These are phyloP conservation scores for Fusarium xylarioides DNA, from an alignment of 2,329 filamentous ascomycete species.

Conservation along the genomic window DNA sequence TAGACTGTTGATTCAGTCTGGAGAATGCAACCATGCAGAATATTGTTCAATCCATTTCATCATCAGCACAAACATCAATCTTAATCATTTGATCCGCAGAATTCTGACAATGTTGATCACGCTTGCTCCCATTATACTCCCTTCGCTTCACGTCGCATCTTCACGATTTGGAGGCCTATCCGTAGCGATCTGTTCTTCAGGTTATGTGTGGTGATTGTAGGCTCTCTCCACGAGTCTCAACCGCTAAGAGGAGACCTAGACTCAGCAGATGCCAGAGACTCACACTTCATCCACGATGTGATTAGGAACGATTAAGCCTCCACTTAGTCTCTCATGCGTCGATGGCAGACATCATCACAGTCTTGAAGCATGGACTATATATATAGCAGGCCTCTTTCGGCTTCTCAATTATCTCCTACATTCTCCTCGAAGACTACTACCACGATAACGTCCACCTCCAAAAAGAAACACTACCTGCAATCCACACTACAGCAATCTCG, in stretches of 20 bases:
- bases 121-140: accelerated
- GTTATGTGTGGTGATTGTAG: accelerated
- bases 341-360: background rate
- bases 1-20: accelerated
- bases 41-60: too few species aligned
- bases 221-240: too few species aligned
- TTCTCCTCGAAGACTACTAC: too few species aligned
- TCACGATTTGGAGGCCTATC: accelerated
- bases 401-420: accelerated
- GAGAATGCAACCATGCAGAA: accelerated
- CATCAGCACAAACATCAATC: background rate
- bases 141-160: accelerated
- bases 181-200: accelerated
- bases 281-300: accelerated
- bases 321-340: accelerated
- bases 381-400: background rate
- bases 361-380: accelerated
- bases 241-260: too few species aligned
- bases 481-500: accelerated
- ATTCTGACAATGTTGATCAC: accelerated
- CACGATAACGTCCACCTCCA: accelerated
- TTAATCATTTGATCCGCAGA: accelerated
- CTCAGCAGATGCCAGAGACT: too few species aligned
- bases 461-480: accelerated
- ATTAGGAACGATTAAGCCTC: accelerated